Conservation (phyloP, 1,139 yeast species). For the Scheffersomyces parashehatae region DNA sequence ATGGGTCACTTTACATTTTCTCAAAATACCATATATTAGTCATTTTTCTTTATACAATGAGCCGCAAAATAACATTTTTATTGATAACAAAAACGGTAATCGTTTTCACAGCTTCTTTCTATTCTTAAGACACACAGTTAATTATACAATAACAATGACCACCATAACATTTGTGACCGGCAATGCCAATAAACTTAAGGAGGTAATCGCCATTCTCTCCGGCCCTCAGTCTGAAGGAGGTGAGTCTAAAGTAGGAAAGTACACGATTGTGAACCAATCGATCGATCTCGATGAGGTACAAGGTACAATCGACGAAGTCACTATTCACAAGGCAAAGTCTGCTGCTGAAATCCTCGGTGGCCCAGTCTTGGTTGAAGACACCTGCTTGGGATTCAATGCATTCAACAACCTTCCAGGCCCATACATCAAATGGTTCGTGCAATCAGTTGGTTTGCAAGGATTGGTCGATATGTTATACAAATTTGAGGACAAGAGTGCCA, state of each 20-base stretch:
- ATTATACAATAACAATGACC: conserved; percentile 4
- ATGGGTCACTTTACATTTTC: no score
- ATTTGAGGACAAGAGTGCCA: conserved; percentile 81
- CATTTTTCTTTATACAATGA: no score
- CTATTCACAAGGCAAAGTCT: conserved; percentile 72
- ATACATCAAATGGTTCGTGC: conserved; percentile 82
- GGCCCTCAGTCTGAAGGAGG: conserved; percentile 21
- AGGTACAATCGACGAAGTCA: conserved; percentile 82
- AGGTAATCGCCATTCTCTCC: conserved; percentile 73
- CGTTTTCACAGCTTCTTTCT: background rate
- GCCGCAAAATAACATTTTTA: no score
- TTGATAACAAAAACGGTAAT: background rate
- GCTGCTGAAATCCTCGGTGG: conserved; percentile 67
- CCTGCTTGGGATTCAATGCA: conserved; percentile 83
- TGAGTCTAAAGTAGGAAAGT: conserved; percentile 49
- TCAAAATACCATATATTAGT: no score
- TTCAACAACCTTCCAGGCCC: conserved; percentile 90
- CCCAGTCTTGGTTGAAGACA: conserved; percentile 93
- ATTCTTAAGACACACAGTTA: background rate
- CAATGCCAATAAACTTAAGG: conserved; percentile 82
- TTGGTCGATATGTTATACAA: conserved; percentile 75
- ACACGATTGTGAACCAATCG: conserved; percentile 55
- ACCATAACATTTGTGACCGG: conserved; percentile 77
- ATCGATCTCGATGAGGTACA: conserved; percentile 89
- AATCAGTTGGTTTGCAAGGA: conserved; percentile 69